phyloP scores from a whole-genome alignment of 805 yeast species.

The Suhomyces emberorum region DNA sequence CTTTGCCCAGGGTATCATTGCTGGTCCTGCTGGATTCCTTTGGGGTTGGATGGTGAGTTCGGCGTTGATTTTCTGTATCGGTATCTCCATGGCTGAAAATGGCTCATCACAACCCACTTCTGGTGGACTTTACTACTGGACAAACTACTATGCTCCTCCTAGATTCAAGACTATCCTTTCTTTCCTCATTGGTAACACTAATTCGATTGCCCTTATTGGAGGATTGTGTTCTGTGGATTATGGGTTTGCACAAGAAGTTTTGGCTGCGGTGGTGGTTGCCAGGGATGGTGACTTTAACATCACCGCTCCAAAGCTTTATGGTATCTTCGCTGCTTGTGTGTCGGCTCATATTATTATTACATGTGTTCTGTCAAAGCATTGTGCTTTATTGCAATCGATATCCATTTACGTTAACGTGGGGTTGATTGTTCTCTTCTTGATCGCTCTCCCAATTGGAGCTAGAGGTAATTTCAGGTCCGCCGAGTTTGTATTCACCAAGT shows the following conservation, averaged over 20 bases:
- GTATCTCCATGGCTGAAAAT: conserved; percentile 25
- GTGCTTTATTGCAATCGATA: conserved; percentile 24
- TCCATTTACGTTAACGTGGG: conserved; percentile 22
- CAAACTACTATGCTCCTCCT: conserved; percentile 28
- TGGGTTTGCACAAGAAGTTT: conserved; percentile 28
- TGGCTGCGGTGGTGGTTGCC: conserved; percentile 26
- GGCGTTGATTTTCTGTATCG: conserved; percentile 23
- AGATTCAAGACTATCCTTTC: conserved; percentile 19
- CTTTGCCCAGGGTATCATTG: conserved; percentile 20
- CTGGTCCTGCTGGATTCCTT: conserved; percentile 29
- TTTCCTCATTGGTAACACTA: conserved; percentile 26
- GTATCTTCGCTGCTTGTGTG: conserved; percentile 30
- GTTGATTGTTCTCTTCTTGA: conserved; percentile 21
- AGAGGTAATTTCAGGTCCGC: conserved; percentile 32
- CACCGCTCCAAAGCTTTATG: conserved; percentile 26
- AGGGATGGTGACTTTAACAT: conserved; percentile 27
- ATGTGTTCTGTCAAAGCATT: conserved; percentile 21
- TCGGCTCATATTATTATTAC: conserved; percentile 20
- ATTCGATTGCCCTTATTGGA: conserved; percentile 30
- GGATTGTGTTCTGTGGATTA: conserved; percentile 29
- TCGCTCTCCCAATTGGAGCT: conserved; percentile 29
- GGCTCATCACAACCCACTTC: conserved; percentile 28
- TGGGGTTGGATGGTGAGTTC: conserved; percentile 33
- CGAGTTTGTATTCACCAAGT: conserved; percentile 20
- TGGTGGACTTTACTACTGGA: conserved; percentile 38